Evolutionary conservation across 176 grass and related monocot species (phyloP).

Genomic region (Miscanthus lutarioriparius): DNA sequence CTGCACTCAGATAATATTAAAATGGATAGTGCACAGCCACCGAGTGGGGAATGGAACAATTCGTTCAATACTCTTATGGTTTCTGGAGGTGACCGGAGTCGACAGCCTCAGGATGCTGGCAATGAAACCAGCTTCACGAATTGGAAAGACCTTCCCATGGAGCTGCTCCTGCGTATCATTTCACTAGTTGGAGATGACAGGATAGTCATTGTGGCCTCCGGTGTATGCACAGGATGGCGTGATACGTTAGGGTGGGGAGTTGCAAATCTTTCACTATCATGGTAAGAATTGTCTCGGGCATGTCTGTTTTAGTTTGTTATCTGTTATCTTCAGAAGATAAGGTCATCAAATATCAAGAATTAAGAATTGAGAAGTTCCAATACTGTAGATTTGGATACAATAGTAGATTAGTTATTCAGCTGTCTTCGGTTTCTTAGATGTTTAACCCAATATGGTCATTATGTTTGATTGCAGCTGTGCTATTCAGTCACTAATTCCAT

Average conservation of each 20-base stretch:
- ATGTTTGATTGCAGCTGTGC: not conserved
- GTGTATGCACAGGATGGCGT: conserved; percentile 92
- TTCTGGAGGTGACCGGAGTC: conserved; percentile 27
- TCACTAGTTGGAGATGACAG: conserved; percentile 57
- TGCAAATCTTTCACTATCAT: conserved; percentile 65
- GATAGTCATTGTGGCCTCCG: conserved; percentile 64
- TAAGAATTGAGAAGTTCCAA: not conserved
- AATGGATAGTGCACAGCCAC: conserved; percentile 48
- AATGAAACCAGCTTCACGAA: conserved; percentile 41
- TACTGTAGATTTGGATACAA: not conserved
- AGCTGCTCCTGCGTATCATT: conserved; percentile 74
- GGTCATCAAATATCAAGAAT: not conserved
- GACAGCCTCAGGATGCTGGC: conserved; percentile 31
- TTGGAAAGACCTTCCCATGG: conserved; percentile 97
- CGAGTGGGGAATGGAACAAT: conserved; percentile 46
- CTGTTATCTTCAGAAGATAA: not conserved
- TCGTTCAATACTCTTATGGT: conserved; percentile 63
- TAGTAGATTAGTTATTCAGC: not conserved
- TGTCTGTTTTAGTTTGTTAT: not conserved
- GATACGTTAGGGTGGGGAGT: conserved; percentile 71
- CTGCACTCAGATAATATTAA: not conserved
- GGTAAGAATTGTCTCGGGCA: conserved; percentile 42
- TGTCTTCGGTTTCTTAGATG: not conserved
- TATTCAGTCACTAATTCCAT: not conserved
- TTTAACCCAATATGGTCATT: not conserved